These are phyloP conservation scores for Aspergillus oerlinghausenensis DNA, from an alignment of 2,329 filamentous ascomycete species.

Conservation along the genomic window DNA sequence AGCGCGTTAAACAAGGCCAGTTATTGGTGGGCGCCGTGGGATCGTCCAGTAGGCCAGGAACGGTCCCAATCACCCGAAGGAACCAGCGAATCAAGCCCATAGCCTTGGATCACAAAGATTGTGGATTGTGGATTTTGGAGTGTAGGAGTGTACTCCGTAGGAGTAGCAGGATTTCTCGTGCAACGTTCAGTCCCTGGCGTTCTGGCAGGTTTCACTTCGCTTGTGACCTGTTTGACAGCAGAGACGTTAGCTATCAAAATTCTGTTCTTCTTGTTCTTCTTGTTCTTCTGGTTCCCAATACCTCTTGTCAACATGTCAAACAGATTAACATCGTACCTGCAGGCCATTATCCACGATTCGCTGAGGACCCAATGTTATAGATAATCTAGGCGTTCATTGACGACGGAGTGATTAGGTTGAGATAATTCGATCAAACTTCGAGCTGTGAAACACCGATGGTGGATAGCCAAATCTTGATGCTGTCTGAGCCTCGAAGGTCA, in stretches of 20 bases:
- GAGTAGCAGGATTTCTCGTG: neutral
- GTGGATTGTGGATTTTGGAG: neutral
- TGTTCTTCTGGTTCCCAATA: neutral
- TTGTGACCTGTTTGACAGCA: neutral
- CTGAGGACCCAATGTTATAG: no score
- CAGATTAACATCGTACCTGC: no score
- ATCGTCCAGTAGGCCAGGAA: conserved; percentile 7
- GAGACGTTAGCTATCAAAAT: neutral
- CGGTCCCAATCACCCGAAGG: neutral
- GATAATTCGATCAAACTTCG: conserved; percentile 3
- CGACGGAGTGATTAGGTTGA: neutral
- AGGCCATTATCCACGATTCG: no score
- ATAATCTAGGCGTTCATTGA: neutral
- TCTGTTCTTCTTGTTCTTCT: neutral
- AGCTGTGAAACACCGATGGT: conserved; percentile 9
- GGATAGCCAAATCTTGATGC: conserved; percentile 4
- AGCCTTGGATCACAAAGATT: neutral
- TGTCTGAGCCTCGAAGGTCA: neutral
- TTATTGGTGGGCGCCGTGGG: conserved; percentile 2
- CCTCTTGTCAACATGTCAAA: no score
- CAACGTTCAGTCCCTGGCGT: neutral
- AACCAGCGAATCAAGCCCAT: neutral
- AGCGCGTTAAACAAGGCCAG: neutral
- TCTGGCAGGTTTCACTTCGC: neutral
- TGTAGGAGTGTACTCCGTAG: no score